These are phyloP conservation scores for Edaphochlamys debaryana DNA, from an alignment of 139 green algal species.

Conservation along the genomic window DNA sequence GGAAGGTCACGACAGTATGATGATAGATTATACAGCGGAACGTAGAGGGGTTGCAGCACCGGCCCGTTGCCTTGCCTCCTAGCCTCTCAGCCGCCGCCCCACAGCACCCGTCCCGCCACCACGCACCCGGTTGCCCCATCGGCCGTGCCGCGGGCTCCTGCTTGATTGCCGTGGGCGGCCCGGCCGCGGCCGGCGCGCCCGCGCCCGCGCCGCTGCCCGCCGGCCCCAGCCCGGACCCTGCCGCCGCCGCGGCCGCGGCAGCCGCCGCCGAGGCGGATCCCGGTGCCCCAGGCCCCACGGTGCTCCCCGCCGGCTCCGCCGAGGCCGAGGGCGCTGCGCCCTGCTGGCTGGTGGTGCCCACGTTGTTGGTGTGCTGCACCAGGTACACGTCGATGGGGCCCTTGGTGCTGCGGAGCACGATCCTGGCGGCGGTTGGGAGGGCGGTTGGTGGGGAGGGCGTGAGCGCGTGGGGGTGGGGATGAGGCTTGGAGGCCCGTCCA, in stretches of 20 bases:
- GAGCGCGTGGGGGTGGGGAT: too few relatives aligned
- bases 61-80: too few relatives aligned
- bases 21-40: too few relatives aligned
- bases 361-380: constrained; percentile 62
- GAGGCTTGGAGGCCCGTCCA: too few relatives aligned
- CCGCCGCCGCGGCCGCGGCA: neutral
- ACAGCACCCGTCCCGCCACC: neutral
- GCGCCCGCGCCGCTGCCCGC: neutral
- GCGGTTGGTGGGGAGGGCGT: too few relatives aligned
- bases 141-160: neutral
- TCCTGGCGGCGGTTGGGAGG: too few relatives aligned
- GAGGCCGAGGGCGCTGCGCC: constrained; percentile 10
- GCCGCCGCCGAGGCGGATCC: neutral
- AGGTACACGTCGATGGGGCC: constrained; percentile 78
- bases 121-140: neutral
- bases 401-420: constrained; percentile 64
- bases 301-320: constrained; percentile 18
- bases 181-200: neutral
- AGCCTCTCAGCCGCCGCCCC: too few relatives aligned
- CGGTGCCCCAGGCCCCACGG: constrained; percentile 3
- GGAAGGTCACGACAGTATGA: too few relatives aligned
- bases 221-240: neutral
- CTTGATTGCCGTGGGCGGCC: constrained; percentile 15
- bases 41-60: too few relatives aligned
- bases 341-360: constrained; percentile 6